Conservation (phyloP, 2,329 filamentous ascomycete species). For the Xylaria sp. region DNA sequence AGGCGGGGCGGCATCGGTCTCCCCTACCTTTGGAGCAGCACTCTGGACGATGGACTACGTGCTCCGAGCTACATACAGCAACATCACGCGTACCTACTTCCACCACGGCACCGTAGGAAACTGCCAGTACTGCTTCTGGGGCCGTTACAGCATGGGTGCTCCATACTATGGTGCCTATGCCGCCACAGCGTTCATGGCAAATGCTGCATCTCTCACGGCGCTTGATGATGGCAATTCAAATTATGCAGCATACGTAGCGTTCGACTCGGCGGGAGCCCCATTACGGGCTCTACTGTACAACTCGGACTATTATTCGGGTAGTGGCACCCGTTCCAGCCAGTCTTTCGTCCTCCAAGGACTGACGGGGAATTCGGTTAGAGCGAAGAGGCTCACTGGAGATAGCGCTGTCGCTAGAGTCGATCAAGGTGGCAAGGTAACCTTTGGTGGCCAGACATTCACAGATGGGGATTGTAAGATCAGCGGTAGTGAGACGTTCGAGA, state of each 20-base stretch:
- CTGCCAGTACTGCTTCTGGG: constrained; percentile 53
- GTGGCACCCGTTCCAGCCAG: constrained; percentile 51
- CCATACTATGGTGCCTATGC: constrained; percentile 65
- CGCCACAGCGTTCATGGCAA: constrained; percentile 58
- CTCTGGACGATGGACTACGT: constrained; percentile 64
- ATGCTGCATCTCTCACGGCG: constrained; percentile 56
- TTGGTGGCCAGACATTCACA: constrained; percentile 59
- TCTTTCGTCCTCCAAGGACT: constrained; percentile 58
- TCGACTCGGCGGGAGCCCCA: constrained; percentile 52
- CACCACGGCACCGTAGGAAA: constrained; percentile 65
- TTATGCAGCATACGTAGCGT: constrained; percentile 61
- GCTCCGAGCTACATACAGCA: constrained; percentile 51
- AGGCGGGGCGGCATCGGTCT: constrained; percentile 54
- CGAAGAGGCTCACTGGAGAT: constrained; percentile 58
- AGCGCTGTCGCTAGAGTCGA: constrained; percentile 58
- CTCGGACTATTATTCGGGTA: constrained; percentile 56
- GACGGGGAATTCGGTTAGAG: constrained; percentile 50
- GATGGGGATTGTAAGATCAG: constrained; percentile 58
- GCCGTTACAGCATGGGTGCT: constrained; percentile 59
- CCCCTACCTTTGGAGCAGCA: constrained; percentile 60
- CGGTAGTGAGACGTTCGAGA: constrained; percentile 56
- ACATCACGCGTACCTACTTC: constrained; percentile 59
- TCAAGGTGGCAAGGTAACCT: constrained; percentile 54
- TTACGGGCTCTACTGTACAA: constrained; percentile 58
- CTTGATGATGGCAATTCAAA: constrained; percentile 57